Evolutionary conservation across 495 filamentous ascomycete genomes (phyloP).

Genomic region (Neurospora sp.): DNA sequence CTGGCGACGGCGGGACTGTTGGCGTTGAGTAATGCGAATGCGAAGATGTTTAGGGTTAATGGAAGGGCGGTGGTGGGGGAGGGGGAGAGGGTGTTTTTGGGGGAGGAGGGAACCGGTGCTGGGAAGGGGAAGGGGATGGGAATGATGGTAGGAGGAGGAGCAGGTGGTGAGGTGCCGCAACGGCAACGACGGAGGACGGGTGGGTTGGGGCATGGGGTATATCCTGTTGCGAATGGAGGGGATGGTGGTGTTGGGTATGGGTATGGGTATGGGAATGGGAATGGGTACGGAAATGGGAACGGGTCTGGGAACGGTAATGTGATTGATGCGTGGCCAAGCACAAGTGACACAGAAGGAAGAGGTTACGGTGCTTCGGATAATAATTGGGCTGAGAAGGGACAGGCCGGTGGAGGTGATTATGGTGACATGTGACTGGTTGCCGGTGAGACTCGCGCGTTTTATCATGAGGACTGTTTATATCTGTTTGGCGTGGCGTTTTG

Average conservation of each 20-base stretch:
- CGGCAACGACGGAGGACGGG: background rate
- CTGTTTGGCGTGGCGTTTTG: background rate
- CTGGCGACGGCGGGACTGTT: constrained; percentile 39
- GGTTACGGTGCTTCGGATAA: background rate
- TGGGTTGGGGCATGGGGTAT: background rate
- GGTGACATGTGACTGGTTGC: background rate
- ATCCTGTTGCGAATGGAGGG: background rate
- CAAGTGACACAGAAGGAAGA: background rate
- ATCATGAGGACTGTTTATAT: background rate
- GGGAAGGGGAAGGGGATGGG: background rate
- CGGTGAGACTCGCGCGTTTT: background rate
- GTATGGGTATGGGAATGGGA: background rate
- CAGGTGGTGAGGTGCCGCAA: background rate
- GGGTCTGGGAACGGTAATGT: background rate
- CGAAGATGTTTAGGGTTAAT: constrained; percentile 30
- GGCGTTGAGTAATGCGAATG: constrained; percentile 40
- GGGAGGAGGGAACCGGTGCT: background rate
- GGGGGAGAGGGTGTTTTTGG: background rate
- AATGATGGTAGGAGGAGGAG: background rate
- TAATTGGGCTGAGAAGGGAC: background rate
- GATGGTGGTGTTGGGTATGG: background rate
- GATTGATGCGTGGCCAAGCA: background rate
- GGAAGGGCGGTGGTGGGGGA: constrained; percentile 14
- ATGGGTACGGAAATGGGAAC: background rate
- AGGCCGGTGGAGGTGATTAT: background rate